Percentiles rank a stretch among this genome's conserved stretches.
These are phyloP conservation scores for Russula sp. DNA, from an alignment of 768 basidiomycete genomes.

Conservation along the genomic window DNA sequence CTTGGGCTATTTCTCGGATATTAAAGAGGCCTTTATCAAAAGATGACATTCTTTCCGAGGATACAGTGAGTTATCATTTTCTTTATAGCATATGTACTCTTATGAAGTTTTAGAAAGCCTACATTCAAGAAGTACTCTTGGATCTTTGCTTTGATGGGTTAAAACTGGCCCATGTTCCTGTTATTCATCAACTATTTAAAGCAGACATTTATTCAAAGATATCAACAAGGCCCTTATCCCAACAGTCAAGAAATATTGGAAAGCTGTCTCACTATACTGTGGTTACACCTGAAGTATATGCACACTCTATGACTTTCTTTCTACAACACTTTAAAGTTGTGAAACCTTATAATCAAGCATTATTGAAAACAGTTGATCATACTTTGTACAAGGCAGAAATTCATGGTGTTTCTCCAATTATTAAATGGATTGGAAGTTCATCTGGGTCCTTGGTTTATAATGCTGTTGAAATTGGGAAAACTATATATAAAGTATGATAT, in stretches of 20 bases:
- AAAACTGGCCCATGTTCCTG: not conserved
- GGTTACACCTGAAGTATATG: conserved; percentile 17
- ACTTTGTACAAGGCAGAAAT: not conserved
- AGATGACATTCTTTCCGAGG: conserved; percentile 5
- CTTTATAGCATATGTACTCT: not conserved
- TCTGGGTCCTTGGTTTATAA: not conserved
- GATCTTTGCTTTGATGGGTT: conserved; percentile 11
- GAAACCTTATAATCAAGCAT: not conserved
- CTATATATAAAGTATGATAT: conserved; percentile 53
- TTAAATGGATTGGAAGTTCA: conserved; percentile 14
- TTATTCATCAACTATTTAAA: conserved; percentile 1
- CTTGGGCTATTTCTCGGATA: not conserved
- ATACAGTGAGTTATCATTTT: not conserved
- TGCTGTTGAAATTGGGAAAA: conserved; percentile 54
- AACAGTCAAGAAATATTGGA: not conserved
- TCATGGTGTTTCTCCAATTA: conserved; percentile 37
- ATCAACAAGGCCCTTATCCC: not conserved
- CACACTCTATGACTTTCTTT: conserved; percentile 7
- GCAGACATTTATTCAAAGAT: conserved; percentile 27
- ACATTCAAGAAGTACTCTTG: conserved; percentile 7
- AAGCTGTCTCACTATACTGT: conserved; percentile 5
- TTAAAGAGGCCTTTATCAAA: conserved; percentile 1
- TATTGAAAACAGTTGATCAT: not conserved
- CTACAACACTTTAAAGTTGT: conserved; percentile 9
- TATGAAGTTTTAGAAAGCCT: not conserved